Evolutionary conservation across 768 basidiomycete genomes (phyloP).

Genomic region (Phlebiopsis gigantea): DNA sequence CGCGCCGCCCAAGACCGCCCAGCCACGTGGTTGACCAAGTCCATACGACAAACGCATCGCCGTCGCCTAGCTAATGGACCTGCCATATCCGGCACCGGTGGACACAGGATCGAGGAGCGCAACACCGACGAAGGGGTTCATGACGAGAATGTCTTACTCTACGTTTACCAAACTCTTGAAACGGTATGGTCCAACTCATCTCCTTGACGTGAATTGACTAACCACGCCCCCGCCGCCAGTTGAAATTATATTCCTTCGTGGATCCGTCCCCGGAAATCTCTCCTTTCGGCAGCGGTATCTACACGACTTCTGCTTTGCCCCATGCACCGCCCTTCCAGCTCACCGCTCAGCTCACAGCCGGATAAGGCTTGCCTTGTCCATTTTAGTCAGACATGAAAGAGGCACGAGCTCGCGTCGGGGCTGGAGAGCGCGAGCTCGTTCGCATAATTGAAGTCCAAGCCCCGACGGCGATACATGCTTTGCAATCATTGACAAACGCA

Average conservation of each 20-base stretch:
- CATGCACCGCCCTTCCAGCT: background rate
- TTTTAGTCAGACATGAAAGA: background rate
- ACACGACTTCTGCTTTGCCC: background rate
- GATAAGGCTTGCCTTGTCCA: background rate
- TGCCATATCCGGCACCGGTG: background rate
- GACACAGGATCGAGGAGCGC: background rate
- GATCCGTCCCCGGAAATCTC: background rate
- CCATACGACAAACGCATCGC: background rate
- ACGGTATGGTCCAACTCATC: background rate
- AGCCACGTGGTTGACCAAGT: background rate
- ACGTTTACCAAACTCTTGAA: background rate
- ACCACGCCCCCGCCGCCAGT: background rate
- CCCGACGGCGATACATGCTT: background rate
- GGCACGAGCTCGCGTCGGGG: background rate
- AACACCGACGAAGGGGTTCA: background rate
- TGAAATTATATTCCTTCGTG: background rate
- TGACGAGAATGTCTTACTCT: background rate
- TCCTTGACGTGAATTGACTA: background rate
- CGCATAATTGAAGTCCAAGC: background rate
- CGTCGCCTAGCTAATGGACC: background rate
- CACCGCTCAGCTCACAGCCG: background rate
- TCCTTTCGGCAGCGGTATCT: background rate
- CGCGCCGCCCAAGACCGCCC: no score
- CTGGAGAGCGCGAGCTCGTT: background rate
- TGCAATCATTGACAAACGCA: background rate